phyloP scores from a whole-genome alignment of 306 rosid species.

The Cyclanthera cordifolia region DNA sequence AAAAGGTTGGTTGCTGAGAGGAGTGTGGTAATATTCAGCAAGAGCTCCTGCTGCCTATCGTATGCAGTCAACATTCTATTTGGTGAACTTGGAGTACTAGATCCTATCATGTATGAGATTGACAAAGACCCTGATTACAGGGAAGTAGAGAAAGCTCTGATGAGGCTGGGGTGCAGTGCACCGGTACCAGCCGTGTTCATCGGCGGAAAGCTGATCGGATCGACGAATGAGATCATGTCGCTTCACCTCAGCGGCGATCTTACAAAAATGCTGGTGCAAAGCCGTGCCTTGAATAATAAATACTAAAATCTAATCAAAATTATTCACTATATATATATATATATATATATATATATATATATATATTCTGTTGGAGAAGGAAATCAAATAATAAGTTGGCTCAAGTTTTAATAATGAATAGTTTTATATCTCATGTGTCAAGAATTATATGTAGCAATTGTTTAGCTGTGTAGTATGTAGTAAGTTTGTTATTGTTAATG shows the following conservation, averaged over 20 bases:
- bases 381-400: slow-evolving; percentile 47
- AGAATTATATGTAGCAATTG: slow-evolving; percentile 36
- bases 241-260: slow-evolving; percentile 77
- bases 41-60: slow-evolving; percentile 86
- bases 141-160: slow-evolving; percentile 83
- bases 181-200: slow-evolving; percentile 93
- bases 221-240: slow-evolving; percentile 95
- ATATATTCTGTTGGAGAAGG: slow-evolving; percentile 26
- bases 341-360: too few species aligned
- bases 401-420: slow-evolving; percentile 26
- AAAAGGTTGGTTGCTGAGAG: slow-evolving; percentile 59
- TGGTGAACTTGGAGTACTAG: slow-evolving; percentile 48
- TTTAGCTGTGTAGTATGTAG: slow-evolving; percentile 44
- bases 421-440: slow-evolving; percentile 28
- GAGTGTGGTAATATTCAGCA: slow-evolving; percentile 86
- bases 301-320: slow-evolving; percentile 2
- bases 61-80: slow-evolving; percentile 72
- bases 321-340: too few species aligned
- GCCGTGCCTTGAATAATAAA: slow-evolving; percentile 24
- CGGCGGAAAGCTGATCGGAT: slow-evolving; percentile 64
- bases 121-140: slow-evolving; percentile 76
- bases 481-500: slow-evolving; percentile 46
- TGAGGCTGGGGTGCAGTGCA: slow-evolving; percentile 47
- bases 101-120: slow-evolving; percentile 54
- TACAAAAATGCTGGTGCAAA: slow-evolving; percentile 41